Evolutionary conservation across 768 basidiomycete genomes (phyloP).

Genomic region (Tylopilus felleus): DNA sequence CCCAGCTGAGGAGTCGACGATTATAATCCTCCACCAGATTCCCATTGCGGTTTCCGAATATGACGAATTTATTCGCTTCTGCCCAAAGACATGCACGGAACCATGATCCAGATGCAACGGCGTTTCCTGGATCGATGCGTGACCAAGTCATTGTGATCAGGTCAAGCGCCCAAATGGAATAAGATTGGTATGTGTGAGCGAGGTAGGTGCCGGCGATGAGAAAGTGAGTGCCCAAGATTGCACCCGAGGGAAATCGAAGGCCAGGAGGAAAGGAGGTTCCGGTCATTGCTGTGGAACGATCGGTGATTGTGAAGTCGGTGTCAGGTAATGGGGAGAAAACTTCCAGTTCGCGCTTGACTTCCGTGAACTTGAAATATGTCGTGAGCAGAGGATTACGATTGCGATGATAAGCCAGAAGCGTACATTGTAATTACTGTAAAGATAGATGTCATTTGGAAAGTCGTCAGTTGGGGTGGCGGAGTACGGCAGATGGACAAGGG

Average conservation of each 20-base stretch:
- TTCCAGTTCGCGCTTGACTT: slow-evolving; percentile 94
- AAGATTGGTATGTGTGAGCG: slow-evolving; percentile 90
- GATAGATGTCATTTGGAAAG: slow-evolving; percentile 79
- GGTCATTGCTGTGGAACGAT: slow-evolving; percentile 78
- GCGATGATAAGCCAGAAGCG: slow-evolving; percentile 26
- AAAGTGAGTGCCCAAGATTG: slow-evolving; percentile 84
- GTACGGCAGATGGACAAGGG: slow-evolving; percentile 71
- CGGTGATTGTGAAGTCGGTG: slow-evolving; percentile 71
- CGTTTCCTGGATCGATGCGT: slow-evolving; percentile 83
- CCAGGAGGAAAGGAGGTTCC: slow-evolving; percentile 87
- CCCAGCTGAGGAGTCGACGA: slow-evolving; percentile 85
- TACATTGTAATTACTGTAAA: slow-evolving; percentile 97
- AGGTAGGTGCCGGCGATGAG: slow-evolving; percentile 96
- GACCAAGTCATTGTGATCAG: slow-evolving; percentile 80
- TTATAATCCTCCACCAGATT: slow-evolving; percentile 93
- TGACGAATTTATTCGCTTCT: slow-evolving; percentile 78
- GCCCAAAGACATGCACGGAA: slow-evolving; percentile 89
- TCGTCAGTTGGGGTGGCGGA: slow-evolving; percentile 69
- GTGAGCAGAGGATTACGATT: slow-evolving; percentile 4
- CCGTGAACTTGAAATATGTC: slow-evolving; percentile 63
- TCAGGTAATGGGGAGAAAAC: slow-evolving; percentile 80
- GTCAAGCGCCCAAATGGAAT: slow-evolving; percentile 95
- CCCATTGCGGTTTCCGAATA: slow-evolving; percentile 87
- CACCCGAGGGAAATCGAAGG: slow-evolving; percentile 93
- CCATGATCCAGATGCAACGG: slow-evolving; percentile 88